Evolutionary conservation across 2,329 filamentous ascomycete species (phyloP), one percentile per base, ranked within the genome.

Genomic region (Penicillium sp.): DNA sequence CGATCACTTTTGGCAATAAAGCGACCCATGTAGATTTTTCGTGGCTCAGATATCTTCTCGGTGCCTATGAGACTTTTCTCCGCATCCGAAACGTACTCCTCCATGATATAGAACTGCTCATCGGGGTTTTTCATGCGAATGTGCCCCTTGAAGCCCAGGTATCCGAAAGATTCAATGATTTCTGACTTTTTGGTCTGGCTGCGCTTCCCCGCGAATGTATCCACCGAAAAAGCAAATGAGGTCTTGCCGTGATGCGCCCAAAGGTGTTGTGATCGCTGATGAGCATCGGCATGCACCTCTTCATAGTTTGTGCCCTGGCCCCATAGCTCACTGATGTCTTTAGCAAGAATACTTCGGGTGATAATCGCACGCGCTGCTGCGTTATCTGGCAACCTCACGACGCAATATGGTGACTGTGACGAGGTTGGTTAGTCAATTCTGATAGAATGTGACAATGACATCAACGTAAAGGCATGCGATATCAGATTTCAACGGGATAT

Each of bases 241-340:
- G 76, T 75, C 0, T 77, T 70, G 54, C 79, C 76, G 74, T 92
- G 96, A 9, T 76, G 64, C 0, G 78, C 64, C 92, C 92, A 96
- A 54, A 86, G 77, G 50, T 85, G 76, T 3, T 81, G 66, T 0
- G 89, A 89, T 34, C 78, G 77, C 7, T 68, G 68, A 58, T 79
- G 81, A 53, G 96, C 80, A 51, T 85, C 81, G 42, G 77, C 74
- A 68, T 96, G 91, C 2, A 97, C 80, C 40, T 82, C 78, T 2
- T 85, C 77, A 65, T 95, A 87, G 42, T 81, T 86, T 10, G 76
- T 66, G 13, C 89, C 92, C 31, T 79, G 77, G 16, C 89, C 93
- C 93, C 94, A 97, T 59, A 97, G 83, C 70, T 95, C 91, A 77
- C 94, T 90, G 61, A 97, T 89, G 42, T 85, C 87, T 74, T 92